These are phyloP conservation scores for Pestalotiopsis sp. DNA, from an alignment of 2,329 filamentous ascomycete species.

Conservation along the genomic window DNA sequence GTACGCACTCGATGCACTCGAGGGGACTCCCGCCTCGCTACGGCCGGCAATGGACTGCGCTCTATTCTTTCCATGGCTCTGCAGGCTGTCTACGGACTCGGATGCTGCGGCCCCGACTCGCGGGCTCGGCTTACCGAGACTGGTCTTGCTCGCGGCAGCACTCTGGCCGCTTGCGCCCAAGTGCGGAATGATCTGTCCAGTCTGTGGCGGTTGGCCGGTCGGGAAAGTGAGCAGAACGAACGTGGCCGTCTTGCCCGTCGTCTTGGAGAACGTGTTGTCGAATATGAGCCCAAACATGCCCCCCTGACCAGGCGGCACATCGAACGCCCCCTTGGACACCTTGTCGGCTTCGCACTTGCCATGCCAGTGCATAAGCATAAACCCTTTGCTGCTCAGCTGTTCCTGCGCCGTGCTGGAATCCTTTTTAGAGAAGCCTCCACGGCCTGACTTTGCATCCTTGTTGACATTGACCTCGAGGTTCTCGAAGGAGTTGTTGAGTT, in stretches of 20 bases:
- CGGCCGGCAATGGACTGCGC: constrained; percentile 51
- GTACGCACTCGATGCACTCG: constrained; percentile 50
- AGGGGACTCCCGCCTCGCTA: constrained; percentile 44
- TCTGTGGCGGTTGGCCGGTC: constrained; percentile 75
- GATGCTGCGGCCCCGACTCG: constrained; percentile 44
- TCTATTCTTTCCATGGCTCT: constrained; percentile 49
- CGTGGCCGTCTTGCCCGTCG: constrained; percentile 89
- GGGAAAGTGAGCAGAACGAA: constrained; percentile 95
- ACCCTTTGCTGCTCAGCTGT: constrained; percentile 64
- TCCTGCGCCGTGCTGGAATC: constrained; percentile 62
- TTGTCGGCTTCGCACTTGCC: constrained; percentile 97
- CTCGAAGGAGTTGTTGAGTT: constrained; percentile 47
- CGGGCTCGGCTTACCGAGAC: constrained; percentile 50
- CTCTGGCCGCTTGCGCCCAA: constrained; percentile 40
- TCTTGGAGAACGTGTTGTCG: constrained; percentile 98
- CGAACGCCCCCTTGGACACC: constrained; percentile 85
- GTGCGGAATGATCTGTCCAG: constrained; percentile 68
- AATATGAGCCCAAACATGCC: constrained; percentile 97
- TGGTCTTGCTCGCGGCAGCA: constrained; percentile 48
- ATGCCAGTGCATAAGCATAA: constrained; percentile 77
- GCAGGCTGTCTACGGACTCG: constrained; percentile 62
- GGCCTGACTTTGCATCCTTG: constrained; percentile 40
- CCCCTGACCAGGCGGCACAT: constrained; percentile 71
- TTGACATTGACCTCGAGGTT: constrained; percentile 34
- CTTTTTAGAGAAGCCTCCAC: constrained; percentile 49